A percentile compares a stretch with the other conserved stretches of the same genome.
These are phyloP conservation scores for Phytophthora fragariaefolia DNA, from an alignment of 352 stramenopile genomes.

Conservation along the genomic window DNA sequence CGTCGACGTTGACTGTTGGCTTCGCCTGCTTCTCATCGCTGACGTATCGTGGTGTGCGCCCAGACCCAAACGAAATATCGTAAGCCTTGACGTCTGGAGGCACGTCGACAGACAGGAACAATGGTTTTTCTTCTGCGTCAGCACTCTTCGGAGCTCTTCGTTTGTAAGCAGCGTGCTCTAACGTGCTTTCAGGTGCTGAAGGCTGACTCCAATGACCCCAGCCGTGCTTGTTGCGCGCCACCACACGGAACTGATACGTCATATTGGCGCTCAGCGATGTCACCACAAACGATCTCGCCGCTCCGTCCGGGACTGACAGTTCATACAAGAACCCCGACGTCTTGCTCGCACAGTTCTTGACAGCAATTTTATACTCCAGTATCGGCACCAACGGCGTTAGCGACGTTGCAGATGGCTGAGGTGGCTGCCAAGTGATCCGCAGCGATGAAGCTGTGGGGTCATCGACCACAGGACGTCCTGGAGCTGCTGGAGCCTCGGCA, in stretches of 20 bases:
- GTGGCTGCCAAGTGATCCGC: conserved; percentile 51
- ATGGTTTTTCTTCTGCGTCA: conserved; percentile 14
- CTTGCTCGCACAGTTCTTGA: conserved; percentile 68
- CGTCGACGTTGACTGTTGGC: conserved; percentile 39
- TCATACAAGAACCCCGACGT: conserved; percentile 66
- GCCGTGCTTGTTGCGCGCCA: conserved; percentile 70
- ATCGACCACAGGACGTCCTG: conserved; percentile 42
- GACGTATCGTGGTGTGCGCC: conserved; percentile 67
- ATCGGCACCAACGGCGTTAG: conserved; percentile 27
- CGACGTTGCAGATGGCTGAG: conserved; percentile 19
- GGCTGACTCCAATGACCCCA: conserved; percentile 77
- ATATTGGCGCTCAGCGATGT: conserved; percentile 76
- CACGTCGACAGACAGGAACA: conserved; percentile 47
- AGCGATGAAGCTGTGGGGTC: conserved; percentile 59
- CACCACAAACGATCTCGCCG: conserved; percentile 39
- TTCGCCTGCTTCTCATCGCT: conserved; percentile 37
- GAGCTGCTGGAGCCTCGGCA: conserved; percentile 47
- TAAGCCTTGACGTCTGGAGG: conserved; percentile 62
- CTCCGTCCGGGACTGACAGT: conserved; percentile 37
- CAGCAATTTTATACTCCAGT: conserved; percentile 59
- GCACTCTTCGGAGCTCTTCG: conserved; percentile 1
- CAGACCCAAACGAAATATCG: conserved; percentile 57
- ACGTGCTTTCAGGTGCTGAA: conserved; percentile 61
- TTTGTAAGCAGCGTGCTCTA: conserved; percentile 27
- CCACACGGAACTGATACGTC: conserved; percentile 88